Evolutionary conservation across 2,329 filamentous ascomycete genomes (phyloP), one percentile per base, ranked within the genome.

Genomic region (Davidsoniella virescens): DNA sequence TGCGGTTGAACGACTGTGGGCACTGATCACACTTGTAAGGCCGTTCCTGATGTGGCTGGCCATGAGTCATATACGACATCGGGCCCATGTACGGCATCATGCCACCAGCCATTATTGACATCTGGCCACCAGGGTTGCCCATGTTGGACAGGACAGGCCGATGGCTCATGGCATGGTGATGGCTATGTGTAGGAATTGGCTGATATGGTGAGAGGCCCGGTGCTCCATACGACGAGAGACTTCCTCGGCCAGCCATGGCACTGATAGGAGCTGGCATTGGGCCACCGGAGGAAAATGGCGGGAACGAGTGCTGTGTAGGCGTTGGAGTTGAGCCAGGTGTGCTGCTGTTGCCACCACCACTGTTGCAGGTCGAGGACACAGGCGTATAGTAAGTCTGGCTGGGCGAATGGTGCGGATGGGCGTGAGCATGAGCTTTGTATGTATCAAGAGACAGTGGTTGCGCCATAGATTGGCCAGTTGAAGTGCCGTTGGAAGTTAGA

Each of bases 1-100:
- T 96, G 4, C 92, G 75, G 64, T 94, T 96, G 68, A 98, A 98
- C 37, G 85, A 88, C 62, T 94, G 87, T 0, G 84, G 78, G 60
- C 92, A 98, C 61, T 84, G 76, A 58, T 96, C 87, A 62, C 92
- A 98, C 65, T 88, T 88, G 70, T 94, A 96, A 0, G 92, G 92
- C 4, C 90, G 78, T 57, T 96, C 90, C 52, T 75, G 75, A 8
- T 69, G 67, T 9, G 50, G 26, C 10, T 33, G 51, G 54, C 63
- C 62, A 17, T 69, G 68, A 17, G 26, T 43, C 49, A 54, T 51
- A 58, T 78, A 55, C 66, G 77, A 58, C 65, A 71, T 64, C 72
- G 80, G 62, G 67, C 76, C 61, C 18, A 49, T 39, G 7, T 44
- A 44, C 62, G 57, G 51, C 29, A 70, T 69, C 64, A 58, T 70